phyloP scores from a whole-genome alignment of 805 yeast genomes.

The Jamesozyma spencerorum region DNA sequence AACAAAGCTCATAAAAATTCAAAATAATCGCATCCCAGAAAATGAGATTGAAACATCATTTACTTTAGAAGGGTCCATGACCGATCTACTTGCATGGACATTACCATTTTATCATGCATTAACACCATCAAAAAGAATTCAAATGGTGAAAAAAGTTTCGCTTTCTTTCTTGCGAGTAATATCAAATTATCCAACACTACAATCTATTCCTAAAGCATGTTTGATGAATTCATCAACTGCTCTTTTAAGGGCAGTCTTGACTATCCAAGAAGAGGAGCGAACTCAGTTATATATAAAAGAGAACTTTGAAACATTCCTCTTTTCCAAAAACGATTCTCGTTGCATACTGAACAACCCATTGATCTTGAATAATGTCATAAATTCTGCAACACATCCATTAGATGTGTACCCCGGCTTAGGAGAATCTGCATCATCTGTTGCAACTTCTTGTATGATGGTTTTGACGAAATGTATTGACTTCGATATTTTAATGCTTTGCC shows the following conservation, averaged over 20 bases:
- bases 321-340: conserved; percentile 43
- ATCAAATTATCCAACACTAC: conserved; percentile 21
- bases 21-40: conserved; percentile 20
- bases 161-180: conserved; percentile 37
- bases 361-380: conserved; percentile 27
- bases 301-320: conserved; percentile 31
- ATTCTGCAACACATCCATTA: conserved; percentile 27
- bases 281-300: conserved; percentile 20
- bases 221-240: conserved; percentile 32
- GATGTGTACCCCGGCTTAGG: conserved; percentile 25
- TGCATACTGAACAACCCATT: conserved; percentile 34
- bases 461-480: conserved; percentile 36
- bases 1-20: conserved; percentile 28
- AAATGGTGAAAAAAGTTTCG: conserved; percentile 44
- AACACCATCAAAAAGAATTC: conserved; percentile 41
- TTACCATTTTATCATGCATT: conserved; percentile 36
- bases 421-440: conserved; percentile 25
- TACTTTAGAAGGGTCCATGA: conserved; percentile 26
- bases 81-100: conserved; percentile 51
- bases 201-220: conserved; percentile 26
- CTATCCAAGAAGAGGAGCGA: conserved; percentile 25
- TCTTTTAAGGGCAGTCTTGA: conserved; percentile 25
- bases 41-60: conserved; percentile 25
- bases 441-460: conserved; percentile 31
- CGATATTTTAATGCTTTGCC: conserved; percentile 39